These are phyloP conservation scores for Nothophytophthora sp. DNA, from an alignment of 352 stramenopile genomes.

Conservation along the genomic window DNA sequence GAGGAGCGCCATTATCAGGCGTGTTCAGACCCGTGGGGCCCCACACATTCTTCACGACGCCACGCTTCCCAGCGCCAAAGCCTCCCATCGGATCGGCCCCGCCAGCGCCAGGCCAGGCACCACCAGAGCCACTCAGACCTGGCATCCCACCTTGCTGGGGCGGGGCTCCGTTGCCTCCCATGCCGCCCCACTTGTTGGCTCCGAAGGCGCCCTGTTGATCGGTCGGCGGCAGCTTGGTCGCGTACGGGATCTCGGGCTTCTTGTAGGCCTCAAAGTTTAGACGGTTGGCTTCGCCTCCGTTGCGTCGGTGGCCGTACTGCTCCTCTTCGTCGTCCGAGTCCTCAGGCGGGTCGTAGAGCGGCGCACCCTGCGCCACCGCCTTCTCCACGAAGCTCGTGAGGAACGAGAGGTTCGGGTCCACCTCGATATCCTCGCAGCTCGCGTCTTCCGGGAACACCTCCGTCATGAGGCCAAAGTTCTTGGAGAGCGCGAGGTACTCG, in stretches of 20 bases:
- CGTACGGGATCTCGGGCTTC: slow-evolving; percentile 89
- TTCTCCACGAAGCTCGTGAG: slow-evolving; percentile 95
- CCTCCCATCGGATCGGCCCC: slow-evolving; percentile 39
- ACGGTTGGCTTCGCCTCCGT: slow-evolving; percentile 46
- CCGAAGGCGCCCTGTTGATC: slow-evolving; percentile 54
- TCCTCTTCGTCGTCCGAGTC: slow-evolving; percentile 96
- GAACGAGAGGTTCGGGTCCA: slow-evolving; percentile 97
- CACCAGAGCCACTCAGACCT: slow-evolving; percentile 24
- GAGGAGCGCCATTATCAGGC: slow-evolving; percentile 35
- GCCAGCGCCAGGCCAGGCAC: slow-evolving; percentile 33
- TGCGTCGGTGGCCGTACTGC: slow-evolving; percentile 69
- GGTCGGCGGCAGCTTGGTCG: slow-evolving; percentile 66
- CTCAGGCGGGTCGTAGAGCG: slow-evolving; percentile 94
- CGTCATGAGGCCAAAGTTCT: slow-evolving; percentile 89
- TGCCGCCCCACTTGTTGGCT: slow-evolving; percentile 67
- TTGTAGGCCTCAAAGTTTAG: slow-evolving; percentile 91
- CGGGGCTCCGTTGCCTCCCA: slow-evolving; percentile 27
- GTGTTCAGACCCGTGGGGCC: slow-evolving; percentile 76
- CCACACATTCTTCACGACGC: slow-evolving; percentile 85
- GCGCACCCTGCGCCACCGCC: slow-evolving; percentile 90
- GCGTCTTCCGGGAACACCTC: slow-evolving; percentile 97
- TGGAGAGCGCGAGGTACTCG: slow-evolving; percentile 96
- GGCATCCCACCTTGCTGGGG: slow-evolving; percentile 26
- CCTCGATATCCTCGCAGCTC: slow-evolving; percentile 93
- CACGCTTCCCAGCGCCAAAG: slow-evolving; percentile 46